phyloP scores from a whole-genome alignment of 495 filamentous ascomycete genomes.

The Friedmanniomyces simplex region DNA sequence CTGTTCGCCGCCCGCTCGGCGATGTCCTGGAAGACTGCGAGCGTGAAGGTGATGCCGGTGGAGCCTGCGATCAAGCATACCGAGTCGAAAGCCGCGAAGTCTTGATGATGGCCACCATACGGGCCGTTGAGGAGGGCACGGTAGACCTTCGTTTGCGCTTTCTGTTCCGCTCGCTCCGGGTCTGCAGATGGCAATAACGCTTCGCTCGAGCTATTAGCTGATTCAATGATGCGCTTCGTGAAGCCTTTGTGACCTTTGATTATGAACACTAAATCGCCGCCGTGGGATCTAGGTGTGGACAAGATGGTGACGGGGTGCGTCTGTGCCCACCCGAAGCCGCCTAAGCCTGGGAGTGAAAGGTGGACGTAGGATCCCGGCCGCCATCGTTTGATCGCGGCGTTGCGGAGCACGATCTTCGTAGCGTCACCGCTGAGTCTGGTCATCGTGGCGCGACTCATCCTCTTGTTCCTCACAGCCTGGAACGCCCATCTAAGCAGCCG shows the following conservation, averaged over 20 bases:
- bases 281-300: slow-evolving; percentile 39
- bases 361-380: slow-evolving; percentile 69
- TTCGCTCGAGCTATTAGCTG: slow-evolving; percentile 41
- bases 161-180: neutral
- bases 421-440: slow-evolving; percentile 50
- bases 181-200: neutral
- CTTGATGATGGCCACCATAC: slow-evolving; percentile 37
- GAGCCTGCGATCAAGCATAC: slow-evolving; percentile 51
- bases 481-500: slow-evolving; percentile 44
- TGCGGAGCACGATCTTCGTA: slow-evolving; percentile 58
- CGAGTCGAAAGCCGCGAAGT: slow-evolving; percentile 41
- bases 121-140: slow-evolving; percentile 36
- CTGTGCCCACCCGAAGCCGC: slow-evolving; percentile 31
- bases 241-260: slow-evolving; percentile 62
- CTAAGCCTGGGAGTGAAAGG: slow-evolving; percentile 43
- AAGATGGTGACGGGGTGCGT: slow-evolving; percentile 76
- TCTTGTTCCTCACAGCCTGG: slow-evolving; percentile 56
- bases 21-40: slow-evolving; percentile 12
- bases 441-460: slow-evolving; percentile 52
- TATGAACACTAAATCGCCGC: slow-evolving; percentile 56
- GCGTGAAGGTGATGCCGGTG: slow-evolving; percentile 24
- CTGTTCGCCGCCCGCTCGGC: slow-evolving; percentile 7
- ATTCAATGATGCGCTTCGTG: slow-evolving; percentile 53
- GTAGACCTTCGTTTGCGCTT: neutral
- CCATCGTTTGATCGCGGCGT: slow-evolving; percentile 58